phyloP scores from a whole-genome alignment of 202 grass and related monocot genomes.

The Carex arenaria region DNA sequence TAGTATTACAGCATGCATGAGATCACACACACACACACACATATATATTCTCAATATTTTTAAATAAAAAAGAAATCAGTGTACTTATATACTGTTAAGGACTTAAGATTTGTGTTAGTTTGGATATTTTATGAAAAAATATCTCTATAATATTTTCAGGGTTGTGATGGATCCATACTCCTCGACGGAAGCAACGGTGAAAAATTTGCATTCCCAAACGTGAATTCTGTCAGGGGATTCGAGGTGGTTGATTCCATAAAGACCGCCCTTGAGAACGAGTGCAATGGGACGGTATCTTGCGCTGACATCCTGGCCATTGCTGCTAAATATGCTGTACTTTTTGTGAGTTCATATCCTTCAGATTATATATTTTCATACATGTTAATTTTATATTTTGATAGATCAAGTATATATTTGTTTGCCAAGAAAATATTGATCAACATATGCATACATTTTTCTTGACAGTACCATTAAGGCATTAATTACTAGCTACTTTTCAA shows the following conservation, averaged over 20 bases:
- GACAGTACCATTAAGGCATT: too few species aligned
- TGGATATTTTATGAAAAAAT: too few species aligned
- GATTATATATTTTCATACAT: too few species aligned
- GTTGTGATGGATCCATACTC: constrained; percentile 77
- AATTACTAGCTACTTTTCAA: too few species aligned
- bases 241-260: constrained; percentile 81
- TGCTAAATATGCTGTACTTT: constrained; percentile 55
- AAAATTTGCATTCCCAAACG: constrained; percentile 57
- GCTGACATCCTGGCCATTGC: constrained; percentile 77
- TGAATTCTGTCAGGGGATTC: constrained; percentile 64
- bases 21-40: not conserved
- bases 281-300: constrained; percentile 67
- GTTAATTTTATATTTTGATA: too few species aligned
- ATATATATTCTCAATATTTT: too few species aligned
- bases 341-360: constrained; percentile 29
- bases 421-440: too few species aligned
- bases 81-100: too few species aligned
- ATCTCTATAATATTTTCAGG: constrained; percentile 28
- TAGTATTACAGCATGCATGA: not conserved
- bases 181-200: constrained; percentile 43
- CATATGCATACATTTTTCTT: too few species aligned
- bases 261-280: constrained; percentile 44
- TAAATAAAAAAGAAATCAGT: too few species aligned
- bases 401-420: too few species aligned
- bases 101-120: too few species aligned